A percentile compares a stretch with the other conserved stretches of the same genome.
phyloP scores from a whole-genome alignment of 345 rosid genomes.

The Cardamine occulta region DNA sequence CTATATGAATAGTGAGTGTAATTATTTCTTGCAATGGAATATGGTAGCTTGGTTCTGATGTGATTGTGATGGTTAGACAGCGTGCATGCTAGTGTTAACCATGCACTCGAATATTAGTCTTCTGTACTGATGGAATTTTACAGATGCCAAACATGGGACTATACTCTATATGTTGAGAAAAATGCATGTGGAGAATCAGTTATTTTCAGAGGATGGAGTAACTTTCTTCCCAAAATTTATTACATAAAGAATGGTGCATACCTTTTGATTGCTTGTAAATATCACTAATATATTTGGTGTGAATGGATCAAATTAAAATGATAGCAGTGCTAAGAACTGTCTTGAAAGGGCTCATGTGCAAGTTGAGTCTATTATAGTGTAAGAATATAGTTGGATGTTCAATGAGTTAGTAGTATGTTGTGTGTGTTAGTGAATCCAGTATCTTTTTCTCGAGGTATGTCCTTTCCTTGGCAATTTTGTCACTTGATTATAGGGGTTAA shows the following conservation, averaged over 20 bases:
- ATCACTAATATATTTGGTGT: conserved; percentile 19
- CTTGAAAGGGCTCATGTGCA: conserved; percentile 5
- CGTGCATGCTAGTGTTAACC: conserved; percentile 23
- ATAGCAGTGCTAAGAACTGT: conserved; percentile 24
- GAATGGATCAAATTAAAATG: neutral
- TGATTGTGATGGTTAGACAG: conserved; percentile 24
- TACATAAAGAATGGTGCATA: conserved; percentile 20
- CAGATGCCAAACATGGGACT: conserved; percentile 15
- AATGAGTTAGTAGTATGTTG: conserved; percentile 11
- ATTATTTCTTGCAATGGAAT: conserved; percentile 1
- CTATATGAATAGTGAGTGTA: conserved; percentile 14
- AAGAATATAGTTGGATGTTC: conserved; percentile 16
- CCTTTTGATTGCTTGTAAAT: conserved; percentile 22
- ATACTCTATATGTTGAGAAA: conserved; percentile 25
- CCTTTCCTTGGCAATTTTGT: conserved; percentile 6
- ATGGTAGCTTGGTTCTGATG: conserved; percentile 33
- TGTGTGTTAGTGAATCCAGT: conserved; percentile 7
- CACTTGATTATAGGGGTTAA: conserved; percentile 11
- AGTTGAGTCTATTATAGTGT: conserved; percentile 2
- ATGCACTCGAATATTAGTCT: conserved; percentile 17
- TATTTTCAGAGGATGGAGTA: conserved; percentile 10
- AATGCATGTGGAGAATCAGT: conserved; percentile 1
- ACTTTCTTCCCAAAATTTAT: conserved; percentile 27
- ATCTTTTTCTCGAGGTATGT: neutral
- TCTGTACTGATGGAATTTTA: conserved; percentile 11